Conservation (phyloP, 805 yeast genomes). For the Metschnikowia anglica region DNA sequence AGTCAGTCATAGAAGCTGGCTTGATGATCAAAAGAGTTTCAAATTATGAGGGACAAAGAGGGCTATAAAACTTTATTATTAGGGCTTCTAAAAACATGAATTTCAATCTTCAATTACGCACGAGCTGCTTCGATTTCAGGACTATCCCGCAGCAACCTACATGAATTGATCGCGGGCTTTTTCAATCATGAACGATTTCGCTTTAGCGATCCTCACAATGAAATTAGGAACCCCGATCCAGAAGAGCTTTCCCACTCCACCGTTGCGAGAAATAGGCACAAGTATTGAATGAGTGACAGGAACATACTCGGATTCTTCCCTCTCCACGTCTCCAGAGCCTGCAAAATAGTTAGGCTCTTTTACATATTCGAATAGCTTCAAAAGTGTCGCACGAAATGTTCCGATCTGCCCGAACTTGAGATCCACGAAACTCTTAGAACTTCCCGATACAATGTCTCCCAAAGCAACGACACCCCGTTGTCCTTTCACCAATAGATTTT, state of each 20-base stretch:
- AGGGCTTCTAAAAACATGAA: no score
- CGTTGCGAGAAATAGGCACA: conserved; percentile 35
- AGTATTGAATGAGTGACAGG: conserved; percentile 19
- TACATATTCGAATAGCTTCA: conserved; percentile 5
- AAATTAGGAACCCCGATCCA: conserved; percentile 33
- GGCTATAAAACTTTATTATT: no score
- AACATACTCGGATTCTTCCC: background rate
- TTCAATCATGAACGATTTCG: conserved; percentile 29
- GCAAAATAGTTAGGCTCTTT: background rate
- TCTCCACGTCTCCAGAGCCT: background rate
- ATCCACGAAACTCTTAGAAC: conserved; percentile 28
- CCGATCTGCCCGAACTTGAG: conserved; percentile 24
- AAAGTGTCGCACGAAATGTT: conserved; percentile 12
- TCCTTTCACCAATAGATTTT: conserved; percentile 25
- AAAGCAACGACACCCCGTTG: conserved; percentile 31
- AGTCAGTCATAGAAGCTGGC: no score
- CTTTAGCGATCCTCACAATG: conserved; percentile 27
- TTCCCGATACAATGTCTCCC: conserved; percentile 35
- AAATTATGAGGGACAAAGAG: no score
- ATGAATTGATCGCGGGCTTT: conserved; percentile 22
- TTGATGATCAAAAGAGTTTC: no score
- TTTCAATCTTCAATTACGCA: no score
- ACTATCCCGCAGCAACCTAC: conserved; percentile 10
- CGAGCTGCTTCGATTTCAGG: background rate
- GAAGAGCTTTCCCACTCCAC: conserved; percentile 36